Evolutionary conservation across 1,139 yeast genomes (phyloP), one percentile per base, ranked within the genome.

Genomic region (Hanseniaspora uvarum): DNA sequence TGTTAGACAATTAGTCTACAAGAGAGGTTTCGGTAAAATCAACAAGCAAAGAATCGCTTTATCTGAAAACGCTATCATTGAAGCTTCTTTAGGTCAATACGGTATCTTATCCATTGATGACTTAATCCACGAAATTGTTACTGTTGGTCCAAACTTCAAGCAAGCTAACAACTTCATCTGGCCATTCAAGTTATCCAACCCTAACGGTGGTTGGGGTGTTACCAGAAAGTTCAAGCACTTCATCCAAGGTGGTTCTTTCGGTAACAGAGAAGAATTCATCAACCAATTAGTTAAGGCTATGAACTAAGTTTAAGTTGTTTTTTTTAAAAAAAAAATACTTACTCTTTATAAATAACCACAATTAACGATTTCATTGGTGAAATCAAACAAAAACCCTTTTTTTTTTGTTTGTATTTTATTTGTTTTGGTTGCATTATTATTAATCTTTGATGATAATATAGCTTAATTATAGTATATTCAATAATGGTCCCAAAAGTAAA

Each of bases 101-200:
- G 96, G 97, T 78, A 86, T 92, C 74, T 80, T 81, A 73, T 89
- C 95, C 66, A 74, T 92, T 67, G 98, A 92, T 78, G 98, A 92
- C 75, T 82, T 92, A 78, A 86, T 92, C 76, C 98, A 92, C 85
- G 98, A 92, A 81, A 86, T 92, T 71, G 84, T 80, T 86, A 85
- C 97, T 63, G 96, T 89, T 73, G 97, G 97, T 73, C 96, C 97
- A 74, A 87, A 88, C 92, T 92, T 92, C 89, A 92, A 92, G 83
- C 97, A 92, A 81, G 98, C 88, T 69, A 86, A 87, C 88, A 92
- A 92, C 96, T 92, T 92, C 82, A 81, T 92, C 78, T 92, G 97
- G 96, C 98, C 98, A 78, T 92, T 92, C 95, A 86, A 89, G 83
- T 85, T 92, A 73, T 88, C 97, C 70, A 88, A 87, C 84, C 98